Conservation (phyloP, 345 rosid species). For the Raphanus sativus region DNA sequence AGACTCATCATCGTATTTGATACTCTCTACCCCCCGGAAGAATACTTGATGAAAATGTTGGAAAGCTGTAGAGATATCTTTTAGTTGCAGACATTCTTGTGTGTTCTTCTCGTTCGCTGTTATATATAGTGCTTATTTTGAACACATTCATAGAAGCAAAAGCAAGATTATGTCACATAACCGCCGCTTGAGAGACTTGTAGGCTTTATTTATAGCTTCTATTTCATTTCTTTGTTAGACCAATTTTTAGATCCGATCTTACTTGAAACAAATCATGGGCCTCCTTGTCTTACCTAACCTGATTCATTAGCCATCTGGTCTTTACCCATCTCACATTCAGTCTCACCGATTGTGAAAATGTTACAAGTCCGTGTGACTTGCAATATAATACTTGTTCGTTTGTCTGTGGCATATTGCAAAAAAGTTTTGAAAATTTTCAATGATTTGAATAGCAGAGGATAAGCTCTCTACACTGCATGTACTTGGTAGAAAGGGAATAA, state of each 20-base stretch:
- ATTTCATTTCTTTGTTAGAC: background rate
- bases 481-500: background rate
- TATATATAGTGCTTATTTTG: constrained; percentile 18
- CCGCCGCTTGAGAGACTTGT: background rate
- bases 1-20: background rate
- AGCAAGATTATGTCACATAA: background rate
- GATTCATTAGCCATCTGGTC: no score
- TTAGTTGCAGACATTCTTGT: constrained; percentile 14
- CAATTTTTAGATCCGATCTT: no score
- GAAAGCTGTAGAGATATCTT: constrained; percentile 25
- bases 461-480: background rate
- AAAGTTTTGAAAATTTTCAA: no score
- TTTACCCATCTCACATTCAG: no score
- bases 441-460: no score
- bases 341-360: no score
- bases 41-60: background rate
- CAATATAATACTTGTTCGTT: no score
- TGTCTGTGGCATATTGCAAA: no score
- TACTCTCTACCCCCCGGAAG: background rate
- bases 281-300: no score
- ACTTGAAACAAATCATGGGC: no score
- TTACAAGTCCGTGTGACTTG: no score
- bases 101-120: constrained; percentile 14
- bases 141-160: background rate
- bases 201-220: no score